Conservation (phyloP, 108 stramenopile species). For the Asterionellopsis glacialis region DNA sequence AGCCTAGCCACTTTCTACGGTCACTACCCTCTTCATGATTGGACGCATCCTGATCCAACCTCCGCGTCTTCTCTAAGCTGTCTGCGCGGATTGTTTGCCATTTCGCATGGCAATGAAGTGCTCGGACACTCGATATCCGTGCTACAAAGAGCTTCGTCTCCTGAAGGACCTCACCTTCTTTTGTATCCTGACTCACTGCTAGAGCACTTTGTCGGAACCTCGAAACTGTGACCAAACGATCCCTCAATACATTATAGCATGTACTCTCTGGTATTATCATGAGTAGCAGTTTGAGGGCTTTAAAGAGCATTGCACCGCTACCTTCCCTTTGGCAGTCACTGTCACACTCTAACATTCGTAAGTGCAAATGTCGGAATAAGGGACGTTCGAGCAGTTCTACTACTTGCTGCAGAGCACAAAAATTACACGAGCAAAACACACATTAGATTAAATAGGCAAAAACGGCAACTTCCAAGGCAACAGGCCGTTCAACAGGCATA, state of each 20-base stretch:
- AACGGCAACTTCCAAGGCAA: no score
- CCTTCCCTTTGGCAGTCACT: conserved; percentile 64
- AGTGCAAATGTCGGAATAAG: conserved; percentile 78
- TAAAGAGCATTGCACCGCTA: conserved; percentile 84
- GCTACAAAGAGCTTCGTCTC: conserved; percentile 57
- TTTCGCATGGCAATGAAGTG: conserved; percentile 63
- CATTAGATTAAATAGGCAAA: no score
- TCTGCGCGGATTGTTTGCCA: conserved; percentile 79
- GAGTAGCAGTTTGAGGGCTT: conserved; percentile 55
- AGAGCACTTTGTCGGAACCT: conserved; percentile 72
- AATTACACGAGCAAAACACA: no score
- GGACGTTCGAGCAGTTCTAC: conserved; percentile 84
- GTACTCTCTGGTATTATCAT: conserved; percentile 85
- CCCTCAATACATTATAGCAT: conserved; percentile 65
- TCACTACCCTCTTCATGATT: not conserved
- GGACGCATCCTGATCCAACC: not conserved
- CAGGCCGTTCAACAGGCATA: no score
- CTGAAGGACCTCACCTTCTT: not conserved
- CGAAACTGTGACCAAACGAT: conserved; percentile 60
- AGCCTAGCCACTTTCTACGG: not conserved
- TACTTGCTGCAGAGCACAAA: conserved; percentile 16
- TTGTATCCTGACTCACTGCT: not conserved
- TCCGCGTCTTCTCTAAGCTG: conserved; percentile 45
- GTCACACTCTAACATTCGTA: conserved; percentile 76
- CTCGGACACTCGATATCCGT: conserved; percentile 51